Evolutionary conservation across 768 basidiomycete species (phyloP), one percentile per base, ranked within the genome.

Genomic region (Kwoniella mangroviensis): DNA sequence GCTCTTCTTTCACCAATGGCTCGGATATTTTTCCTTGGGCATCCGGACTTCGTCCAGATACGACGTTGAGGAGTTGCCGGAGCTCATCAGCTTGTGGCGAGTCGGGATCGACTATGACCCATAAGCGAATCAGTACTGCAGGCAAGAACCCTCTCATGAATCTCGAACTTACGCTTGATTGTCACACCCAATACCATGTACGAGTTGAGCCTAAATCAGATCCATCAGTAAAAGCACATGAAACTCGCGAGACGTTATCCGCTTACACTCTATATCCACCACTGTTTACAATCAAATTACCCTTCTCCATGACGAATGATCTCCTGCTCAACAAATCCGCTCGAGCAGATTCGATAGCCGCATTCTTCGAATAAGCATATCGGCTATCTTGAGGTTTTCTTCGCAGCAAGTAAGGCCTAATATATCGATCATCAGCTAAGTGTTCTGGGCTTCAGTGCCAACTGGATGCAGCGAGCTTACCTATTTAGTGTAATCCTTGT

Each of bases 281-380:
- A 51, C 74, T 76, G 65, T 83, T 83, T 40, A 83, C 79, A 22
- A 82, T 79, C 66, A 81, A 51, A 66, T 83, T 78, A 11, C 79
- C 79, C 69, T 83, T 83, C 65, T 83, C 82, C 74, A 84, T 80
- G 54, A 81, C 73, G 65, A 83, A 84, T 9, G 81, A 78, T 64
- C 83, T 65, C 42, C 83, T 71, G 34, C 81, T 81, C 10, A 83
- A 69, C 55, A 84, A 73, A 71, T 84, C 83, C 21, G 83, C 82
- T 11, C 79, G 81, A 2, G 83, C 83, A n/a, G 81, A 81, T 59
- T 83, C 83, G 66, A 84, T 83, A 12, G 83, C 83, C 3, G 83
- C 83, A 34, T 79, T 77, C 57, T 80, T 75, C 2, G 82, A 83
- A 59, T 84, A 84, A 2, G 72, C 72, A 70, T 83, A 84, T 54